Evolutionary conservation across 805 yeast species (phyloP).

Genomic region (Komagataella pseudopastoris): DNA sequence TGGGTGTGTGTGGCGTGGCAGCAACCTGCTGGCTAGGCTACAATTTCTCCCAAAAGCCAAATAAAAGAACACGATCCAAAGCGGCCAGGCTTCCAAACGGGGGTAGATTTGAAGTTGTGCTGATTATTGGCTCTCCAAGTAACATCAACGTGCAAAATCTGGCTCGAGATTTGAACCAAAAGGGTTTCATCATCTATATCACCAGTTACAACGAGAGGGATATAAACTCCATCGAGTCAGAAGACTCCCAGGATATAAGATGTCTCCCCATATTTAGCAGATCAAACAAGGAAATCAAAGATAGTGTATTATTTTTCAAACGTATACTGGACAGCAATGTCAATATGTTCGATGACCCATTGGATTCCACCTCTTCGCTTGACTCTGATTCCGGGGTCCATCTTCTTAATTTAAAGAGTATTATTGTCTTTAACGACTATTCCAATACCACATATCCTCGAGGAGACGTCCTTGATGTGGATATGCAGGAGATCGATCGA

Average conservation of each 20-base stretch:
- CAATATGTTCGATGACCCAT: conserved; percentile 43
- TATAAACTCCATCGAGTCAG: conserved; percentile 34
- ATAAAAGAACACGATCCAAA: conserved; percentile 21
- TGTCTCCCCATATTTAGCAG: conserved; percentile 42
- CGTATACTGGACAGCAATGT: conserved; percentile 37
- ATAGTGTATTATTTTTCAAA: conserved; percentile 35
- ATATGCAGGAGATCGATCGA: conserved; percentile 13
- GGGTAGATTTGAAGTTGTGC: conserved; percentile 60
- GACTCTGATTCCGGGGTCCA: conserved; percentile 21
- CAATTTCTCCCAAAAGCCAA: not conserved
- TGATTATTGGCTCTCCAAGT: conserved; percentile 64
- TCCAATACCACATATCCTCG: conserved; percentile 16
- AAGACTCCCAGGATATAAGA: conserved; percentile 56
- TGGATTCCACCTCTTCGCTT: conserved; percentile 4
- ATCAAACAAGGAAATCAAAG: conserved; percentile 24
- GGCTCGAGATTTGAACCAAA: conserved; percentile 58
- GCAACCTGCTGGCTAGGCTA: conserved; percentile 3
- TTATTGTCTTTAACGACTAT: conserved; percentile 54
- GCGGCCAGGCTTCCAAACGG: conserved; percentile 57
- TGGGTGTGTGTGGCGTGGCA: conserved; percentile 4
- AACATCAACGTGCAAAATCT: conserved; percentile 60
- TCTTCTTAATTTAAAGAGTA: conserved; percentile 44
- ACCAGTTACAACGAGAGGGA: conserved; percentile 58
- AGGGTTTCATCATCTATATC: conserved; percentile 75
- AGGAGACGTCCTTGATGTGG: conserved; percentile 14